A percentile compares a stretch with the other conserved stretches of the same genome.
Conservation (phyloP, 331 rosid genomes). For the Quercus phellos region DNA sequence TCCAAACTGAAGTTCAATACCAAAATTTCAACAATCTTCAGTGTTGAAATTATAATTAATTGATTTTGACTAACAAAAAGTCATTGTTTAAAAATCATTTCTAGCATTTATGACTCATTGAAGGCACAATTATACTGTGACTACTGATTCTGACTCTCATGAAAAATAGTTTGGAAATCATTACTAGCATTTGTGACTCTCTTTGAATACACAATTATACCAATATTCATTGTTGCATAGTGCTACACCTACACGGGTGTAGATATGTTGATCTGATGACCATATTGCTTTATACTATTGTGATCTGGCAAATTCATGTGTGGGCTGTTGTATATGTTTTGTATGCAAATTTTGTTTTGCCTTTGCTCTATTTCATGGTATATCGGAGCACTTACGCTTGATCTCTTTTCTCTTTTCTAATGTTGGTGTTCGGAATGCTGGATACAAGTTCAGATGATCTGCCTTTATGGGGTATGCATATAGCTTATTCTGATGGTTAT, state of each 20-base stretch:
- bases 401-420: constrained; percentile 19
- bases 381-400: constrained; percentile 27
- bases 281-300: neutral
- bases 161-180: neutral
- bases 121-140: neutral
- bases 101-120: no score
- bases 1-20: no score
- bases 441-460: constrained; percentile 79
- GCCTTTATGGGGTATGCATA: constrained; percentile 87
- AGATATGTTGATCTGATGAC: neutral
- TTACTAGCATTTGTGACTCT: no score
- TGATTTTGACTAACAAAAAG: neutral
- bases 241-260: neutral
- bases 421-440: constrained; percentile 36
- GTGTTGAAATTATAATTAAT: neutral
- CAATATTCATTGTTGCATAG: neutral
- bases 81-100: no score
- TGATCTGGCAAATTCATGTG: neutral
- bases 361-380: neutral
- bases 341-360: neutral
- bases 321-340: neutral
- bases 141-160: neutral
- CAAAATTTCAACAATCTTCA: neutral
- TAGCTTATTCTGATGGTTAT: constrained; percentile 18
- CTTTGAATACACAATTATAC: neutral